phyloP scores from a whole-genome alignment of 495 filamentous ascomycete genomes.

The Penicillium atrosanguineum region DNA sequence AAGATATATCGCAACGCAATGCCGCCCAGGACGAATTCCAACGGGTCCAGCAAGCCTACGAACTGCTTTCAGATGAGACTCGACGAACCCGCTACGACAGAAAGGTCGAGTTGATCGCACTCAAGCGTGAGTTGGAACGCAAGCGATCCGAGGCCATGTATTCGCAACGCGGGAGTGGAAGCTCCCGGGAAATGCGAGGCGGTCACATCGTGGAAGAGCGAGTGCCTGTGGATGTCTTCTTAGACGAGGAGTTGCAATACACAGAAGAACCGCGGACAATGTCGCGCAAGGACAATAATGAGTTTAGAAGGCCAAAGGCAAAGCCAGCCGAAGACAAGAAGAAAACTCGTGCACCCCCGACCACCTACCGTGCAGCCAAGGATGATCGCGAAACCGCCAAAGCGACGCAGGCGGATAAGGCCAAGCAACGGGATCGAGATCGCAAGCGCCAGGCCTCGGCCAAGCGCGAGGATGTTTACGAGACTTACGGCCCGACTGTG shows the following conservation, averaged over 20 bases:
- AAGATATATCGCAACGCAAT: conserved; percentile 64
- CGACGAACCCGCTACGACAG: conserved; percentile 75
- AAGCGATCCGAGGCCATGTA: conserved; percentile 24
- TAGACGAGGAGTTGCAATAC: conserved; percentile 39
- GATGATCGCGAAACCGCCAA: conserved; percentile 34
- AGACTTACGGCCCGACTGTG: conserved; percentile 16
- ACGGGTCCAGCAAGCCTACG: conserved; percentile 89
- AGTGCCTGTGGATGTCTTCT: conserved; percentile 36
- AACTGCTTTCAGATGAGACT: conserved; percentile 78
- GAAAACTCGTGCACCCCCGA: conserved; percentile 32
- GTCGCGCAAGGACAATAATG: conserved; percentile 43
- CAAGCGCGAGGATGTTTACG: conserved; percentile 35
- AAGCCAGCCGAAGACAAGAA: conserved; percentile 37
- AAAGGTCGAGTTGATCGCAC: conserved; percentile 60
- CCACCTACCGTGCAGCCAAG: conserved; percentile 23
- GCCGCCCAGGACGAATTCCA: conserved; percentile 84
- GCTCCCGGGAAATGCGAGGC: conserved; percentile 43
- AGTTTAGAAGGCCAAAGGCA: conserved; percentile 35
- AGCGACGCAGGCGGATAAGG: conserved; percentile 31
- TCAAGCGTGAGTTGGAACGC: conserved; percentile 52
- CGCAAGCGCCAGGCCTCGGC: conserved; percentile 45
- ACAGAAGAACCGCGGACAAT: conserved; percentile 37
- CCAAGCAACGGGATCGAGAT: conserved; percentile 52
- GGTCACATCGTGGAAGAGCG: conserved; percentile 48
- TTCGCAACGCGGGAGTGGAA: conserved; percentile 22